Conservation (phyloP, 1,139 yeast genomes). For the Magnusiomyces paraingens region DNA sequence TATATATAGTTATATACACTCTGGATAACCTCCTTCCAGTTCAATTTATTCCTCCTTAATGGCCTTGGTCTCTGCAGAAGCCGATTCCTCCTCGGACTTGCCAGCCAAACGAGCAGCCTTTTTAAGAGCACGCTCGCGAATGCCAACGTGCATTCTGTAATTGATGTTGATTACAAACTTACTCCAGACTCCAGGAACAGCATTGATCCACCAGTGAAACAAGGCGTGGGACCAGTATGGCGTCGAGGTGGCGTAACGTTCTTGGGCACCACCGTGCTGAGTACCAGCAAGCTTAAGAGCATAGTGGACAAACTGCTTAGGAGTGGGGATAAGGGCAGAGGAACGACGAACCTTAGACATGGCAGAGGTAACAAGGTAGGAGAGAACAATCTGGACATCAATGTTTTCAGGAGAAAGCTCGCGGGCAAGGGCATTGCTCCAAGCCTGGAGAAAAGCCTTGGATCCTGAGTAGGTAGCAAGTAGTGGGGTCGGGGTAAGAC, state of each 20-base stretch:
- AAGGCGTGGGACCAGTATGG: slow-evolving; percentile 95
- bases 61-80: background rate
- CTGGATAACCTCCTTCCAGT: background rate
- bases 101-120: slow-evolving; percentile 46
- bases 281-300: slow-evolving; percentile 60
- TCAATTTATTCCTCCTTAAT: slow-evolving; percentile 11
- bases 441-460: slow-evolving; percentile 85
- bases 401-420: slow-evolving; percentile 63
- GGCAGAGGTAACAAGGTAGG: slow-evolving; percentile 91
- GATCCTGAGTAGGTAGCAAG: slow-evolving; percentile 95
- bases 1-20: background rate
- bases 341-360: slow-evolving; percentile 89
- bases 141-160: slow-evolving; percentile 67
- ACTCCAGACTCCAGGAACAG: slow-evolving; percentile 76
- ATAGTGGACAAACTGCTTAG: slow-evolving; percentile 67
- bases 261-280: slow-evolving; percentile 88
- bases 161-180: slow-evolving; percentile 62
- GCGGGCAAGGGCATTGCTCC: slow-evolving; percentile 88
- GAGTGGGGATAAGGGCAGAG: slow-evolving; percentile 72
- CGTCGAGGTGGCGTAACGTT: slow-evolving; percentile 75
- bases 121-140: slow-evolving; percentile 74
- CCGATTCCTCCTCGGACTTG: too few species aligned
- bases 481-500: slow-evolving; percentile 84
- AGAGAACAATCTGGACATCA: slow-evolving; percentile 79
- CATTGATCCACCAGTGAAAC: slow-evolving; percentile 78